These are phyloP conservation scores for Malassezia obtusa DNA, from an alignment of 1,284 basidiomycete genomes.

Conservation along the genomic window DNA sequence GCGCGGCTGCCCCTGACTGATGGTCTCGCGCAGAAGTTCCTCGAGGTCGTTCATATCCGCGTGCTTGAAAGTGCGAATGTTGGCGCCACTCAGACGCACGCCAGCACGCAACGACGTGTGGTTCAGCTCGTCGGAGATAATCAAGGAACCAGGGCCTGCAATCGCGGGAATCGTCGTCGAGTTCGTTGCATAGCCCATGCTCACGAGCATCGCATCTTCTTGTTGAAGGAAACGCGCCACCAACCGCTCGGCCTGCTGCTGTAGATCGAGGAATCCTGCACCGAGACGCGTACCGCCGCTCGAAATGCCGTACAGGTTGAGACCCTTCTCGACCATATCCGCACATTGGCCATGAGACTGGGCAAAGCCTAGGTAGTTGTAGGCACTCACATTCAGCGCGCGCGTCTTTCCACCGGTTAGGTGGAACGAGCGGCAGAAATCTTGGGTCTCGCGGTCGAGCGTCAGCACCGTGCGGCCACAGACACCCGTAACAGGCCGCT, in stretches of 20 bases:
- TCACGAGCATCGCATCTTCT: slow-evolving; percentile 79
- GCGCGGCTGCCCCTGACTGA: slow-evolving; percentile 92
- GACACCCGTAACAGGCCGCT: slow-evolving; percentile 83
- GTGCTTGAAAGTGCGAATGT: slow-evolving; percentile 90
- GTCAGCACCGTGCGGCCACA: slow-evolving; percentile 83
- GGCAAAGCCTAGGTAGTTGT: slow-evolving; percentile 98
- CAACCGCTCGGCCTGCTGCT: slow-evolving; percentile 70
- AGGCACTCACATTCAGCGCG: slow-evolving; percentile 90
- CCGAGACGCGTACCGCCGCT: slow-evolving; percentile 70
- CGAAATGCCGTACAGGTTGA: slow-evolving; percentile 57
- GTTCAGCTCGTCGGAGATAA: slow-evolving; percentile 95
- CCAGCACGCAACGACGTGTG: slow-evolving; percentile 93
- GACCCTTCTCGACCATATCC: slow-evolving; percentile 66
- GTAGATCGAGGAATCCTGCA: slow-evolving; percentile 73
- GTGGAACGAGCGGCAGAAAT: slow-evolving; percentile 71
- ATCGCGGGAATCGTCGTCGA: slow-evolving; percentile 88
- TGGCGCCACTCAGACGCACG: slow-evolving; percentile 76
- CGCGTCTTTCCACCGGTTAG: slow-evolving; percentile 71
- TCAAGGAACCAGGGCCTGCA: slow-evolving; percentile 78
- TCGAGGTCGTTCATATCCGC: slow-evolving; percentile 84
- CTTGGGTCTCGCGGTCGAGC: slow-evolving; percentile 71
- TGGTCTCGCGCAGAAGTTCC: slow-evolving; percentile 71
- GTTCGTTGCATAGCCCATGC: slow-evolving; percentile 98
- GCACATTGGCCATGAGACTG: slow-evolving; percentile 86
- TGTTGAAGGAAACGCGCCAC: slow-evolving; percentile 80